Percentiles rank a stretch among this genome's conserved stretches.
phyloP scores from a whole-genome alignment of 2,329 filamentous ascomycete genomes.

The Penicillium verrucosum region DNA sequence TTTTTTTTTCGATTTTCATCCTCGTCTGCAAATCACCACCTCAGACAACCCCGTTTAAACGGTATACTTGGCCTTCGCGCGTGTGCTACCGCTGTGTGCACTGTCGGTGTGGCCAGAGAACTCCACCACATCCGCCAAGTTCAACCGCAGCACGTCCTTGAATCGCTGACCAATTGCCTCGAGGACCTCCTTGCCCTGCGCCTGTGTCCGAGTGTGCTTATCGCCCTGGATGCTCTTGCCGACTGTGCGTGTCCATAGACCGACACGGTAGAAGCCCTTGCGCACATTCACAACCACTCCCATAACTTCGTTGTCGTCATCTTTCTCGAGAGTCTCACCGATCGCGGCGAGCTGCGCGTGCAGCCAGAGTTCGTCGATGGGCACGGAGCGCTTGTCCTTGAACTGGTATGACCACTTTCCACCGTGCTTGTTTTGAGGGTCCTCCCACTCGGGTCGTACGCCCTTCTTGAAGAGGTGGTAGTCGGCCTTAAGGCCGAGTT shows the following conservation, averaged over 20 bases:
- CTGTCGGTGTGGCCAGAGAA: constrained; percentile 96
- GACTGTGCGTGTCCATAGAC: constrained; percentile 93
- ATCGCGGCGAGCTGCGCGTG: constrained; percentile 96
- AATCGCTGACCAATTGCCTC: constrained; percentile 82
- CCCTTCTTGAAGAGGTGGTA: constrained; percentile 99
- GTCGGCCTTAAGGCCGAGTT: constrained; percentile 94
- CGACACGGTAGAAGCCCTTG: constrained; percentile 96
- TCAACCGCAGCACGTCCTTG: constrained; percentile 86
- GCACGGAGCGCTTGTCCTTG: constrained; percentile 88
- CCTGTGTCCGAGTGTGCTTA: constrained; percentile 68
- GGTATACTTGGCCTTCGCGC: constrained; percentile 90
- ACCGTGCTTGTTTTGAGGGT: constrained; percentile 96
- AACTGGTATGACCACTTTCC: constrained; percentile 99
- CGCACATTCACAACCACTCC: constrained; percentile 98
- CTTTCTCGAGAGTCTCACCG: constrained; percentile 93
- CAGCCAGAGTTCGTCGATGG: constrained; percentile 94
- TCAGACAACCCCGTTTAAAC: constrained; percentile 56
- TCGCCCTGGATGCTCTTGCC: constrained; percentile 78
- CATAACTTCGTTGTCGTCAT: constrained; percentile 95
- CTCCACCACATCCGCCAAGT: constrained; percentile 74
- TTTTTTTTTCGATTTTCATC: constrained; percentile 17
- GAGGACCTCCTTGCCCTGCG: constrained; percentile 83
- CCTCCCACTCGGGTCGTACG: constrained; percentile 97
- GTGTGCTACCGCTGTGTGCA: constrained; percentile 86
- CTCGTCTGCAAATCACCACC: constrained; percentile 16